phyloP scores from a whole-genome alignment of 805 yeast species.

The Kuraishia piskuri region DNA sequence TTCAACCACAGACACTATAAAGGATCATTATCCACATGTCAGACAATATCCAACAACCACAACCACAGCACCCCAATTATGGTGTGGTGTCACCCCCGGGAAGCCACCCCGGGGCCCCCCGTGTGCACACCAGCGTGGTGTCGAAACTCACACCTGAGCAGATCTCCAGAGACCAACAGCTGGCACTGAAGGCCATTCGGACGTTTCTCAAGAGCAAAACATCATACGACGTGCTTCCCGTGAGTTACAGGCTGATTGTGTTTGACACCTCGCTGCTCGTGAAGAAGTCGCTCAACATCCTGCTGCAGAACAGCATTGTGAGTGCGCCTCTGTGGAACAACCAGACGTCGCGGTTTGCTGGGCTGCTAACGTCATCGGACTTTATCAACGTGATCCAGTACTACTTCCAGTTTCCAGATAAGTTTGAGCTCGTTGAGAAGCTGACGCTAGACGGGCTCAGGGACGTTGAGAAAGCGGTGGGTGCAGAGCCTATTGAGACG shows the following conservation, averaged over 20 bases:
- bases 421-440: conserved; percentile 80
- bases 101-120: background rate
- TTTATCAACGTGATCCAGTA: conserved; percentile 93
- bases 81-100: background rate
- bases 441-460: conserved; percentile 77
- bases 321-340: conserved; percentile 97
- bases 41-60: background rate
- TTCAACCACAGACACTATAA: no score
- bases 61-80: background rate
- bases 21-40: background rate
- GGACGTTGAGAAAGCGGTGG: conserved; percentile 81
- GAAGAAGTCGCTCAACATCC: conserved; percentile 81
- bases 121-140: background rate
- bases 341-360: conserved; percentile 83
- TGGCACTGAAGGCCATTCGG: conserved; percentile 78
- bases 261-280: conserved; percentile 87
- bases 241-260: conserved; percentile 85
- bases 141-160: conserved; percentile 15
- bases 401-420: conserved; percentile 82
- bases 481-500: conserved; percentile 80
- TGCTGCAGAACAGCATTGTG: conserved; percentile 88
- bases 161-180: conserved; percentile 48
- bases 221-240: conserved; percentile 94
- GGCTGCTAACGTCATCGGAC: conserved; percentile 84
- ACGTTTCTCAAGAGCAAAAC: conserved; percentile 81